A percentile compares a stretch with the other conserved stretches of the same genome.
phyloP scores from a whole-genome alignment of 306 rosid species.

The Casuarina cunninghamiana region DNA sequence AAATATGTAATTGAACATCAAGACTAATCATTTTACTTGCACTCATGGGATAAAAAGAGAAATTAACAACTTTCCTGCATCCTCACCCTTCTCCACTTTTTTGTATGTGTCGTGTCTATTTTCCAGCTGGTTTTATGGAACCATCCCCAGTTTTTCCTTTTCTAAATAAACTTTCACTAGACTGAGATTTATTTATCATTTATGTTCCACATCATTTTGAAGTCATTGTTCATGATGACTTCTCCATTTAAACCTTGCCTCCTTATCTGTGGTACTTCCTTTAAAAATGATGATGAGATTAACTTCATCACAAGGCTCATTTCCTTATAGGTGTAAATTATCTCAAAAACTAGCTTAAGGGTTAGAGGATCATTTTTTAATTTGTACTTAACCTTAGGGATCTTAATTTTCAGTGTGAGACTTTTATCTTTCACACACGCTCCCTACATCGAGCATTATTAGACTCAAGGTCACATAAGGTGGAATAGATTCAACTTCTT shows the following conservation, averaged over 20 bases:
- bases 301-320: constrained; percentile 23
- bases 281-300: not conserved
- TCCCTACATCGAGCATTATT: no score
- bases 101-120: not conserved
- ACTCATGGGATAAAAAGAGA: not conserved
- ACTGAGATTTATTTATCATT: not conserved
- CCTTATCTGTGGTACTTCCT: not conserved
- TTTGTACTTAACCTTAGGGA: no score
- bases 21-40: not conserved
- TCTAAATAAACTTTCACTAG: not conserved
- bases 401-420: no score
- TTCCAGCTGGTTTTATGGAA: not conserved
- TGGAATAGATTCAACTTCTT: no score
- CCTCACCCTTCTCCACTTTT: no score
- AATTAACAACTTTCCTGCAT: not conserved
- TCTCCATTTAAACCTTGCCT: not conserved
- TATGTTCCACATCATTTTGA: not conserved
- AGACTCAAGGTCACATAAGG: no score
- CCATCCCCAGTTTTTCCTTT: not conserved
- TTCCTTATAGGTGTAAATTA: constrained; percentile 49
- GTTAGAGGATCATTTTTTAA: no score
- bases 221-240: no score
- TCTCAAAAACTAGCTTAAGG: no score
- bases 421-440: no score
- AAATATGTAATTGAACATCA: not conserved